Evolutionary conservation across 805 yeast species (phyloP).

Genomic region (Suhomyces pyralidae): DNA sequence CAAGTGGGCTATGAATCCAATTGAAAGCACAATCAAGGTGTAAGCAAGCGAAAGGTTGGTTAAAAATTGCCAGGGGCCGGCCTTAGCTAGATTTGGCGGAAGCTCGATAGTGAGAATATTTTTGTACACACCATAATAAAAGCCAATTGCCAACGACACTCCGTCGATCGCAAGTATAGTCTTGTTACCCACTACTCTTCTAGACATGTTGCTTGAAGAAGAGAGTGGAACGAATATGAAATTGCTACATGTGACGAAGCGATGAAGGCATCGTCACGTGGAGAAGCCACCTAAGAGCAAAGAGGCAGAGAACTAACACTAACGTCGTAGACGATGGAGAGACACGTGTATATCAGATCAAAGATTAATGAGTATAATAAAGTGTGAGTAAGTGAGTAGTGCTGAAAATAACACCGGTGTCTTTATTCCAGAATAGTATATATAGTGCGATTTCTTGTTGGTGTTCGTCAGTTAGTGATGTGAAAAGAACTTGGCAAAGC

Average conservation of each 20-base stretch:
- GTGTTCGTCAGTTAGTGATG: background rate
- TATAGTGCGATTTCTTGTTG: too few species aligned
- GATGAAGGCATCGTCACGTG: background rate
- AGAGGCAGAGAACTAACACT: background rate
- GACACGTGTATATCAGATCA: background rate
- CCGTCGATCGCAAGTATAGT: slow-evolving; percentile 21
- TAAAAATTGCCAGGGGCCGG: slow-evolving; percentile 70
- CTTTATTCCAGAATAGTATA: background rate
- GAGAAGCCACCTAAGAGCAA: background rate
- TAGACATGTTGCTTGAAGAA: slow-evolving; percentile 4
- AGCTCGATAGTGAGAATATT: slow-evolving; percentile 25
- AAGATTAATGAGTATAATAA: background rate
- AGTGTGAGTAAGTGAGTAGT: background rate
- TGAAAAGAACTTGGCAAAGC: slow-evolving; percentile 17
- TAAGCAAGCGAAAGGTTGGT: slow-evolving; percentile 44
- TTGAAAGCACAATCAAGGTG: slow-evolving; percentile 12
- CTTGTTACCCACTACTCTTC: slow-evolving; percentile 31
- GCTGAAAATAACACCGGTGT: background rate
- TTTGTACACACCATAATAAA: slow-evolving; percentile 22
- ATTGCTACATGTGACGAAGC: background rate
- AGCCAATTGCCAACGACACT: slow-evolving; percentile 26
- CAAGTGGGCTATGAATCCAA: slow-evolving; percentile 34
- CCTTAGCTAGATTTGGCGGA: slow-evolving; percentile 50
- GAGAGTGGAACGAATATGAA: background rate
- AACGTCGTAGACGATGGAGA: background rate